Evolutionary conservation across 2,329 filamentous ascomycete genomes (phyloP).

Genomic region (Alternaria gaisen): DNA sequence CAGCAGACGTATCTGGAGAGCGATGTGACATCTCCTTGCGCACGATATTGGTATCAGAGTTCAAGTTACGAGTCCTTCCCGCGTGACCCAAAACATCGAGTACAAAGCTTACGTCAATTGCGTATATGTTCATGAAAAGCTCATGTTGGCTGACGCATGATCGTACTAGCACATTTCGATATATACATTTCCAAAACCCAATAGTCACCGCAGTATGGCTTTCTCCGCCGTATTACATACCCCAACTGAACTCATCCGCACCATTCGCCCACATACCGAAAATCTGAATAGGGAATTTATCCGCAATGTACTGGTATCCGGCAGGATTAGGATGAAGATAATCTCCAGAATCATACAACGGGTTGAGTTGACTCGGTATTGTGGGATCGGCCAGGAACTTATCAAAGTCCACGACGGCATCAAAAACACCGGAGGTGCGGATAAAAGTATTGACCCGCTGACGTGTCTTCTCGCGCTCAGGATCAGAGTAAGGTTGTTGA

Average conservation of each 20-base stretch:
- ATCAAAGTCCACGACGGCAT: conserved; percentile 71
- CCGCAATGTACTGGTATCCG: conserved; percentile 68
- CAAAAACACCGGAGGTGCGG: conserved; percentile 63
- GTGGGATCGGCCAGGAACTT: conserved; percentile 62
- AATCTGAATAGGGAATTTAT: conserved; percentile 65
- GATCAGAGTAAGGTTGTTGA: conserved; percentile 38
- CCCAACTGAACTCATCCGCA: conserved; percentile 19
- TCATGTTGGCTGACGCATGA: background rate
- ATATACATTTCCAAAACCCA: background rate
- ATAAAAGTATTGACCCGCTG: conserved; percentile 70
- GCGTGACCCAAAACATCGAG: too few relatives aligned
- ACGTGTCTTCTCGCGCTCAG: conserved; percentile 65
- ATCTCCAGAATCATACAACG: conserved; percentile 68
- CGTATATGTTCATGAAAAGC: too few relatives aligned
- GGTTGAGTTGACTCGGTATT: conserved; percentile 58
- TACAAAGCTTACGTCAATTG: too few relatives aligned
- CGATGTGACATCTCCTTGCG: too few relatives aligned
- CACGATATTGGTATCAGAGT: too few relatives aligned
- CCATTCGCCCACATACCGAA: conserved; percentile 52
- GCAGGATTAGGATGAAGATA: conserved; percentile 69
- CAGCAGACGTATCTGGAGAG: too few relatives aligned
- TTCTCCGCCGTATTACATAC: background rate
- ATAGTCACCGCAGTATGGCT: too few relatives aligned
- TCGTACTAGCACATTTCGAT: background rate
- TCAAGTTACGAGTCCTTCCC: too few relatives aligned